Percentiles rank a stretch among this genome's conserved stretches.
Conservation (phyloP, 768 basidiomycete genomes). For the Plicaturopsis crispa region DNA sequence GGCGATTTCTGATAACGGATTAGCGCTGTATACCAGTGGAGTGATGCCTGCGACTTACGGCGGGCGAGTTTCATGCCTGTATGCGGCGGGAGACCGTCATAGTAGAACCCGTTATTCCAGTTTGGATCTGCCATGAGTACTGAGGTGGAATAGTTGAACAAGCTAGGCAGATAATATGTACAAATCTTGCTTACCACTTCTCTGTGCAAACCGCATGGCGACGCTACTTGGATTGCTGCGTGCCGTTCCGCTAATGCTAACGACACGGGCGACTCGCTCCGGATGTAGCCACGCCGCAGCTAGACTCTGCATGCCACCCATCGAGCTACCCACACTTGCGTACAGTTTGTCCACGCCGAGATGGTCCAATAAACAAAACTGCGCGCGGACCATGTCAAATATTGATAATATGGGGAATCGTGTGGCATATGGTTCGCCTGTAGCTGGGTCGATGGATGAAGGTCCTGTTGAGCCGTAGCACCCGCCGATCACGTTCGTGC, state of each 20-base stretch:
- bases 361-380: slow-evolving; percentile 79
- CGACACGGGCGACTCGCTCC: slow-evolving; percentile 79
- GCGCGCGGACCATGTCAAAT: slow-evolving; percentile 96
- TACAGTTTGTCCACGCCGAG: slow-evolving; percentile 81
- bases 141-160: slow-evolving; percentile 21
- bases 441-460: slow-evolving; percentile 67
- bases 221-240: slow-evolving; percentile 87
- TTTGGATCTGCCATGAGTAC: slow-evolving; percentile 99
- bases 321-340: slow-evolving; percentile 89
- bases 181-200: slow-evolving; percentile 91
- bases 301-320: slow-evolving; percentile 98
- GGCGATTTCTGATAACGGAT: slow-evolving; percentile 70
- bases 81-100: slow-evolving; percentile 91
- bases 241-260: slow-evolving; percentile 93
- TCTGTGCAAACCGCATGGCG: slow-evolving; percentile 93
- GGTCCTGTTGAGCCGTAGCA: slow-evolving; percentile 98
- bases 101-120: slow-evolving; percentile 99
- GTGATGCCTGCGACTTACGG: slow-evolving; percentile 39
- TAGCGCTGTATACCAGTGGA: slow-evolving; percentile 2
- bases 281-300: slow-evolving; percentile 93
- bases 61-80: slow-evolving; percentile 98
- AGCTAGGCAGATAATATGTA: slow-evolving; percentile 2
- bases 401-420: slow-evolving; percentile 87
- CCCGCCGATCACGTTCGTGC: slow-evolving; percentile 94
- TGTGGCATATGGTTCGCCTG: slow-evolving; percentile 75